These are phyloP conservation scores for Oryza longistaminata DNA, from an alignment of 176 grass and related monocot genomes.

Conservation along the genomic window DNA sequence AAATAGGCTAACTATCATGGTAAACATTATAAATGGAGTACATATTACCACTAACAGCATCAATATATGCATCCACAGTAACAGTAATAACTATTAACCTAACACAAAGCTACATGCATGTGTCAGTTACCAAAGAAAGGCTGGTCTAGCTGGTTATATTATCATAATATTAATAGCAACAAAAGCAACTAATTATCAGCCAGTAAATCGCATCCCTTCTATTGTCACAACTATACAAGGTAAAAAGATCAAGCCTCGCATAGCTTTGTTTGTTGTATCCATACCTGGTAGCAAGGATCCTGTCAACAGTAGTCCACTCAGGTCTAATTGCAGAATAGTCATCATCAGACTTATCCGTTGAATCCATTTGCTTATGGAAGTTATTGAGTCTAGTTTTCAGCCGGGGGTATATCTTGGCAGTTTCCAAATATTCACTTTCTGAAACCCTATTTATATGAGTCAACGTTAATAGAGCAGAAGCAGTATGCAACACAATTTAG, in stretches of 20 bases:
- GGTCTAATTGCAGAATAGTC: slow-evolving; percentile 83
- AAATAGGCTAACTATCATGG: slow-evolving; percentile 18
- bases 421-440: slow-evolving; percentile 85
- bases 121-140: slow-evolving; percentile 4
- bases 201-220: not conserved
- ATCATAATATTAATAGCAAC: not conserved
- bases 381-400: slow-evolving; percentile 91
- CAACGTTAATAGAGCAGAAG: slow-evolving; percentile 29
- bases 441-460: slow-evolving; percentile 64
- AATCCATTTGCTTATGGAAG: slow-evolving; percentile 71
- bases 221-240: slow-evolving; percentile 6
- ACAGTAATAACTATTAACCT: not conserved
- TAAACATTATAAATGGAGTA: slow-evolving; percentile 13
- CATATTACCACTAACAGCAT: not conserved
- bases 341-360: slow-evolving; percentile 73
- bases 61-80: not conserved
- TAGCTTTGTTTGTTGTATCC: slow-evolving; percentile 6
- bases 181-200: slow-evolving; percentile 11
- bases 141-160: slow-evolving; percentile 2
- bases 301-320: slow-evolving; percentile 95
- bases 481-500: slow-evolving; percentile 28
- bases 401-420: slow-evolving; percentile 72
- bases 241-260: slow-evolving; percentile 3
- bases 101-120: slow-evolving; percentile 3
- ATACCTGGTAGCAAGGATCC: slow-evolving; percentile 87